A percentile compares a stretch with the other conserved stretches of the same genome.
These are phyloP conservation scores for Pseudogymnoascus verrucosus DNA, from an alignment of 2,329 filamentous ascomycete genomes.

Conservation along the genomic window DNA sequence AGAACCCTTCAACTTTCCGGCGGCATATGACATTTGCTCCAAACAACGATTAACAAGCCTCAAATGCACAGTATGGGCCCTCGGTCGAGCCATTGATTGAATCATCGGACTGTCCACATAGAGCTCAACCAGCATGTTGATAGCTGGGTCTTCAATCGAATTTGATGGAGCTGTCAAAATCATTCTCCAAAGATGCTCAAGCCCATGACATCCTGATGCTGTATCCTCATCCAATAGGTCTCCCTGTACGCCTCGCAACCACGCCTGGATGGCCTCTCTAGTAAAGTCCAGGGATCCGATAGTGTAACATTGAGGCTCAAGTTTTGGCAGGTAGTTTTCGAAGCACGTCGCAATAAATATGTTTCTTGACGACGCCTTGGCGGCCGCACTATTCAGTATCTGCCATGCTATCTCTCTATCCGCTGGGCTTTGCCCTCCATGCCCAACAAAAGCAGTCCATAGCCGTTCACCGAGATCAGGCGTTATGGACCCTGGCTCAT, in stretches of 20 bases:
- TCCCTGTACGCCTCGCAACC: constrained; percentile 37
- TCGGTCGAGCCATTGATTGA: constrained; percentile 38
- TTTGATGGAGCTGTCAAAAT: constrained; percentile 60
- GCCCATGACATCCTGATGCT: constrained; percentile 43
- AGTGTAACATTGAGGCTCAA: constrained; percentile 53
- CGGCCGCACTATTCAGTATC: constrained; percentile 45
- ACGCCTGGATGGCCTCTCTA: constrained; percentile 40
- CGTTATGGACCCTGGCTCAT: constrained; percentile 55
- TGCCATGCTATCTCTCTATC: constrained; percentile 64
- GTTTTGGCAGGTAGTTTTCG: constrained; percentile 45
- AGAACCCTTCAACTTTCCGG: constrained; percentile 45
- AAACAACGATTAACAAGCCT: constrained; percentile 68
- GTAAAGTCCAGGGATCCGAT: constrained; percentile 56
- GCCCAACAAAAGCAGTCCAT: constrained; percentile 67
- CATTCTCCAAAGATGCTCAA: constrained; percentile 77
- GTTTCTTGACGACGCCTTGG: constrained; percentile 40
- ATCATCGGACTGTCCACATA: constrained; percentile 58
- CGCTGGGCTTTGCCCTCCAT: constrained; percentile 46
- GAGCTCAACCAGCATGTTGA: constrained; percentile 61
- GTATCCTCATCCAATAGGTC: constrained; percentile 44
- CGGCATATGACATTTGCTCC: constrained; percentile 57
- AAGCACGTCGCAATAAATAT: constrained; percentile 49
- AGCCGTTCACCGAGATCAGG: constrained; percentile 53
- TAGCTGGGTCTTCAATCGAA: constrained; percentile 60
- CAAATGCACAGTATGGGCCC: constrained; percentile 54